Evolutionary conservation across 495 filamentous ascomycete genomes (phyloP), one percentile per base, ranked within the genome.

Genomic region (Penicillium verhagenii): DNA sequence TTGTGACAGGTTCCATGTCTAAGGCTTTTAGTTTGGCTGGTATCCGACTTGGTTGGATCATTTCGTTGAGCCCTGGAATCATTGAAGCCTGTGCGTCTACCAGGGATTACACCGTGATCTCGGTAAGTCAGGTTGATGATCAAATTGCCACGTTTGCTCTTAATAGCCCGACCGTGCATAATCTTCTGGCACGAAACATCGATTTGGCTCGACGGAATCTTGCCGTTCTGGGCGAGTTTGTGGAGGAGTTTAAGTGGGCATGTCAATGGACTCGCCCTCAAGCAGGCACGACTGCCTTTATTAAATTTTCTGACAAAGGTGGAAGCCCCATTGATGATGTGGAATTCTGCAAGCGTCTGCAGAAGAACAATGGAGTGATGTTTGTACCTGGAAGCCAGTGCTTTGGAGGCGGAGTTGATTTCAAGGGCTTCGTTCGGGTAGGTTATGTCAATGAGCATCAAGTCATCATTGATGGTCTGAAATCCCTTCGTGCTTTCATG

Each of bases 91-190:
- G 85, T 39, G 83, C 86, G 2, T 56, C 73, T 9, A 84, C 84
- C 2, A 76, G 91, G n/a, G 81, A 95, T 67, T 96, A 91, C 74
- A 93, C 90, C 1, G 87, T 86, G n/a, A 96, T 95, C 57, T 88
- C 87, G 26, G 90, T 96, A 2, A 85, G 84, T 28, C 86, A 89
- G 67, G 71, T 96, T 8, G 90, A 94, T 67, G 90, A 95, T 65
- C 77, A 80, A 35, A 79, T 96, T 10, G 91, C 91, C 5, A 76
- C 82, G 14, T 89, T 84, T 55, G 89, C 92, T 0, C 74, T 95
- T 4, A 77, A 78, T 8, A 66, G 65, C 13, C 63, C 75, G 1
- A 83, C 86, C 4, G 71, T 90, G n/a, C 77, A 86, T 9, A 72
- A 74, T 8, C 67, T 96, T 16, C 67, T 95, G 23, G 60, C 67